A percentile compares a stretch with the other conserved stretches of the same genome.
Evolutionary conservation across 305 asterid species (phyloP).

Genomic region (Rubia peregrina): DNA sequence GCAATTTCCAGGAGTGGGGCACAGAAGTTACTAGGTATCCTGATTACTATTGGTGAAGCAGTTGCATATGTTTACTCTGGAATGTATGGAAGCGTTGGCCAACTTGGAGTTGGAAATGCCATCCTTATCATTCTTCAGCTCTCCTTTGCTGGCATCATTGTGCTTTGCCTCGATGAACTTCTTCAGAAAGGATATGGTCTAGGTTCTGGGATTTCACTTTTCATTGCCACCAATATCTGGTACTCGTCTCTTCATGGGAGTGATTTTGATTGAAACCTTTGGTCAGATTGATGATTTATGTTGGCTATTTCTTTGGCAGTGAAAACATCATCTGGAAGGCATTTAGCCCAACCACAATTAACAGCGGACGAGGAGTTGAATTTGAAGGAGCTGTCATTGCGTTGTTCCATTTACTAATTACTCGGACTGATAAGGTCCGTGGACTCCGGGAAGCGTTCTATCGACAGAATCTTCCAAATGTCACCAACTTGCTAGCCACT

Average conservation of each 20-base stretch:
- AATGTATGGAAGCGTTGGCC: conserved; percentile 85
- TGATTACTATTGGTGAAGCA: conserved; percentile 84
- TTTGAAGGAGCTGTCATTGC: conserved; percentile 79
- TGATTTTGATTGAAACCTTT: not conserved
- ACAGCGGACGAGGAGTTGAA: conserved; percentile 78
- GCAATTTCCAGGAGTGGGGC: conserved; percentile 62
- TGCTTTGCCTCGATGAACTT: conserved; percentile 77
- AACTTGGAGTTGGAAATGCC: conserved; percentile 94
- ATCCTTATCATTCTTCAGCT: conserved; percentile 76
- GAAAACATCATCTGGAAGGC: conserved; percentile 75
- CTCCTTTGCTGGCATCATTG: conserved; percentile 82
- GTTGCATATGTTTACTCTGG: conserved; percentile 90
- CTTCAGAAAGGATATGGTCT: conserved; percentile 87
- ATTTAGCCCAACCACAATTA: conserved; percentile 68
- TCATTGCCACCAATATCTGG: conserved; percentile 90
- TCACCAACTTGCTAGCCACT: conserved; percentile 67
- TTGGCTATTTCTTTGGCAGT: conserved; percentile 26
- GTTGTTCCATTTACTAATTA: conserved; percentile 57
- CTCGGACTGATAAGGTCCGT: conserved; percentile 63
- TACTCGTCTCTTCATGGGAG: conserved; percentile 18
- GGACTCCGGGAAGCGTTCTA: conserved; percentile 71
- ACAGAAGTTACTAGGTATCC: conserved; percentile 76
- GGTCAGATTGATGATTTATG: not conserved
- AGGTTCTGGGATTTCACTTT: conserved; percentile 85
- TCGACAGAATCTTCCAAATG: conserved; percentile 72